Base-by-base conservation (phyloP, 441 rosid species). In the Erodium trifolium region DNA sequence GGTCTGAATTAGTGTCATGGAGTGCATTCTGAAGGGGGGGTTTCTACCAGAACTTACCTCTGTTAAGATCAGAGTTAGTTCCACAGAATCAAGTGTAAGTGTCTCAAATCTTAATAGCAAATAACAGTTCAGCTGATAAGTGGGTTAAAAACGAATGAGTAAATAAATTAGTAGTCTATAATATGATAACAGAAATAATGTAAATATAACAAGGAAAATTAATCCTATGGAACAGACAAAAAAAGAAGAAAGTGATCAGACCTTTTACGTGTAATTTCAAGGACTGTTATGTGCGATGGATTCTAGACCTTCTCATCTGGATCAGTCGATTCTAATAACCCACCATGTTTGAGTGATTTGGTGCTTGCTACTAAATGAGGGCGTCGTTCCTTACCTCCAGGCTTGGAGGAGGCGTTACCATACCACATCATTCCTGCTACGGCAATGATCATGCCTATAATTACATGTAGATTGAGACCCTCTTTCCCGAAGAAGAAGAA, bases 351-450 rank as follows among this genome's bases (percentile, higher is more conserved):
- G 49, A 43, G 11, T 43, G 49, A 43, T 43, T 43, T 43, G 49
- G 49, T 43, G 49, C 49, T 43, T 10, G 49, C 12, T 43, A 43
- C 49, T 43, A 43, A 10, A 43, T 8, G 49, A 11, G 49, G 49
- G 49, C 49, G 49, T 7, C 93, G 92, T 68, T 91, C 97, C 69
- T 91, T 94, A 5, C 96, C 97, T 0, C 99, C 95, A 0, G 99
- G 96, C 70, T 86, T 94, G 3, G 96, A 84, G 9, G 99, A 90
- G 76, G 94, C 96, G 31, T 91, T 91, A 10, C 92, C 88, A 19
- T 94, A 94, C 97, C 96, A 94, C 69, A 94, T 63, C 99, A 94
- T 94, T 39, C 99, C 99, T 1, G 74, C 77, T 11, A 93, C 84
- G 0, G 99, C 99, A n/a, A 91, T 81, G 43, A 87, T 47, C 97